A percentile compares a stretch with the other conserved stretches of the same genome.
Conservation (phyloP, 345 rosid species). For the Corchorus capsularis region DNA sequence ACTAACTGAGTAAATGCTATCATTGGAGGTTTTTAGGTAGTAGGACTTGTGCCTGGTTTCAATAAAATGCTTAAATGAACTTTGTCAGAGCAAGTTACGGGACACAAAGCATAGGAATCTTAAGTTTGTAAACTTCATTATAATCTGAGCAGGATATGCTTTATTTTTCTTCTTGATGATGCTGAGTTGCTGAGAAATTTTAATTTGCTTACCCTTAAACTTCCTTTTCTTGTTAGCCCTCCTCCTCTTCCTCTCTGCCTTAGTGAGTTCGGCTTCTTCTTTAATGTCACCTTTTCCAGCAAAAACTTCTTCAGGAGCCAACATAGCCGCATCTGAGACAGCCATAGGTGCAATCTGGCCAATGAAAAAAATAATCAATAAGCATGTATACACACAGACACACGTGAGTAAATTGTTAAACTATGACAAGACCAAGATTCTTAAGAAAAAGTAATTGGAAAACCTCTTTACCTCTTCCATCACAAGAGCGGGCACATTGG, state of each 20-base stretch:
- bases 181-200: not conserved
- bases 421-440: constrained; percentile 1
- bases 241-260: constrained; percentile 88
- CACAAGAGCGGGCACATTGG: constrained; percentile 93
- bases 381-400: not conserved
- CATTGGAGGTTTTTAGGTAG: too few relatives aligned
- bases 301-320: constrained; percentile 96
- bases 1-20: not conserved
- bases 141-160: not conserved
- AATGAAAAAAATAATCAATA: constrained; percentile 16
- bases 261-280: constrained; percentile 83
- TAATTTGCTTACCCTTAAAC: constrained; percentile 60
- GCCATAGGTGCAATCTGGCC: constrained; percentile 88
- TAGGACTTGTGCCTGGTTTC: not conserved
- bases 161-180: not conserved
- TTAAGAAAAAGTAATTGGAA: not conserved
- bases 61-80: not conserved
- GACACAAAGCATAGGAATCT: not conserved
- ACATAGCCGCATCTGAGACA: constrained; percentile 95
- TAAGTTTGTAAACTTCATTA: not conserved
- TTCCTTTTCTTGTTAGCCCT: constrained; percentile 97
- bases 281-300: constrained; percentile 78
- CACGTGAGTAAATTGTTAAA: constrained; percentile 7
- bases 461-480: constrained; percentile 83
- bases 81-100: not conserved